phyloP scores from a whole-genome alignment of 2,329 filamentous ascomycete genomes.

The Penicillium sp. region DNA sequence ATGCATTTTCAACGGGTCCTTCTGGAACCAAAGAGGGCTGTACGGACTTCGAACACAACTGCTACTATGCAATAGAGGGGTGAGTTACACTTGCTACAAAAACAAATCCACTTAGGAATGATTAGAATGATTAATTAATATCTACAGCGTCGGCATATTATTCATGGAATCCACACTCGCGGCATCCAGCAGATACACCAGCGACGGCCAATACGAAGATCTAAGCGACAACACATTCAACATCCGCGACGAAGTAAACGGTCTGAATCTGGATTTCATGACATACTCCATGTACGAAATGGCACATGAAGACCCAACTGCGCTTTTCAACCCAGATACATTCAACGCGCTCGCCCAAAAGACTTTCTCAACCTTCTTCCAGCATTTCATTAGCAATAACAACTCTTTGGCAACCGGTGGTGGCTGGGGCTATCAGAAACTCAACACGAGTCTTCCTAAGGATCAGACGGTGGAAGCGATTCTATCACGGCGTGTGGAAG shows the following conservation, averaged over 20 bases:
- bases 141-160: constrained; percentile 14
- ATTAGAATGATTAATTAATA: constrained; percentile 6
- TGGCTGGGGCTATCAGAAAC: constrained; percentile 23
- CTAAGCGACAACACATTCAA: constrained; percentile 24
- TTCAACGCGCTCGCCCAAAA: constrained; percentile 14
- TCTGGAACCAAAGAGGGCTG: background rate
- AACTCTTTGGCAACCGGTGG: constrained; percentile 16
- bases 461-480: too few relatives aligned
- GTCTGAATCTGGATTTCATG: constrained; percentile 32
- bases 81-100: too few relatives aligned
- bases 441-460: constrained; percentile 18
- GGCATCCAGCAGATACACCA: constrained; percentile 6
- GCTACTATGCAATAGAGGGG: background rate
- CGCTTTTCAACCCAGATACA: constrained; percentile 15
- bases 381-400: constrained; percentile 26
- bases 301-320: constrained; percentile 17
- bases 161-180: constrained; percentile 15
- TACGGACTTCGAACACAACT: background rate
- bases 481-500: too few relatives aligned
- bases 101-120: too few relatives aligned
- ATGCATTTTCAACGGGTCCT: background rate
- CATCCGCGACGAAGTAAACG: constrained; percentile 21
- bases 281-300: constrained; percentile 27
- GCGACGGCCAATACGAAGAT: constrained; percentile 6
- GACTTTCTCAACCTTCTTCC: constrained; percentile 30